Evolutionary conservation across 2,329 filamentous ascomycete species (phyloP).

Genomic region (Triangularia setosa): DNA sequence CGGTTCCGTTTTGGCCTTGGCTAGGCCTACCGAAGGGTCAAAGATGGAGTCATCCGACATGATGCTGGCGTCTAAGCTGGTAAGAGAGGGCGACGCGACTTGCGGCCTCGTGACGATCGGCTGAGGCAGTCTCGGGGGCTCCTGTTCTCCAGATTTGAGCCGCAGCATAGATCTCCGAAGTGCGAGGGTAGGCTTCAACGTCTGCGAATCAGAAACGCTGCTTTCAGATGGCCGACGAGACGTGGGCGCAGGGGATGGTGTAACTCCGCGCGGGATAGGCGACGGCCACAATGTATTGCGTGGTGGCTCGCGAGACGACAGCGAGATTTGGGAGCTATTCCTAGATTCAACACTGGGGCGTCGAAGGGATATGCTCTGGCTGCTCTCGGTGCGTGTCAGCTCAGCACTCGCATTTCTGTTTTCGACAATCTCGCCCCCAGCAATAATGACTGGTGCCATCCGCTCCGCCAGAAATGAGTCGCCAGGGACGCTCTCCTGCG

Average conservation of each 20-base stretch:
- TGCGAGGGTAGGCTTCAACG: constrained; percentile 50
- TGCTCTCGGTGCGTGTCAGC: constrained; percentile 46
- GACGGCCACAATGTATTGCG: constrained; percentile 53
- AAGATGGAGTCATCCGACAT: constrained; percentile 54
- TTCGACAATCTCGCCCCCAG: constrained; percentile 59
- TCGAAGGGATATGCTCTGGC: constrained; percentile 41
- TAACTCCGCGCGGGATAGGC: constrained; percentile 41
- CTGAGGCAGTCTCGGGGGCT: constrained; percentile 46
- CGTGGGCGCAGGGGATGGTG: constrained; percentile 24
- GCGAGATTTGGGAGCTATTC: constrained; percentile 39
- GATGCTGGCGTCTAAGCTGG: constrained; percentile 54
- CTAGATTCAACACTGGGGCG: constrained; percentile 43
- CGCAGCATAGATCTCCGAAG: constrained; percentile 54
- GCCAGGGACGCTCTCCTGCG: constrained; percentile 49
- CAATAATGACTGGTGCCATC: constrained; percentile 63
- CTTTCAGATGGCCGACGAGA: constrained; percentile 50
- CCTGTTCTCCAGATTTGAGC: constrained; percentile 41
- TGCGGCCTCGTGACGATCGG: constrained; percentile 45
- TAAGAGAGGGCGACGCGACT: constrained; percentile 46
- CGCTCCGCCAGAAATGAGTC: constrained; percentile 59
- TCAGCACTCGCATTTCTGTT: constrained; percentile 54
- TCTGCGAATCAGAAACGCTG: constrained; percentile 50
- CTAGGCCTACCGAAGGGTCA: constrained; percentile 37
- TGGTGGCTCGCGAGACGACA: constrained; percentile 38
- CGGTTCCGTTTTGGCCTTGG: constrained; percentile 29